phyloP scores from a whole-genome alignment of 805 yeast genomes.

The Wickerhamiella slavikovae region DNA sequence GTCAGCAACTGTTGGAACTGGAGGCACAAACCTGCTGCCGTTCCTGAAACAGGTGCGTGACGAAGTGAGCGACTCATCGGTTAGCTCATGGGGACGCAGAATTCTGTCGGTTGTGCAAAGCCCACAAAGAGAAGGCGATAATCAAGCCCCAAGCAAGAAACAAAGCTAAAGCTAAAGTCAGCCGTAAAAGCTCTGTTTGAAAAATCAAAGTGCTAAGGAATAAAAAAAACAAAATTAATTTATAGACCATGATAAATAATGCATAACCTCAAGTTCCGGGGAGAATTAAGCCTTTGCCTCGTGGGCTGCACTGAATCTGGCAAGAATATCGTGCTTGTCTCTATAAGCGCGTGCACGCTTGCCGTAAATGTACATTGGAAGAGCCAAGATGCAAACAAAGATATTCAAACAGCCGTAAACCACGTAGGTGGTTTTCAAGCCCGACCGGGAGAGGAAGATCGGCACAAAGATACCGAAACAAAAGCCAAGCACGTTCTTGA shows the following conservation, averaged over 20 bases:
- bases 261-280: no score
- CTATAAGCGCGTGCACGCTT: slow-evolving; percentile 31
- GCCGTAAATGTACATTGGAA: slow-evolving; percentile 35
- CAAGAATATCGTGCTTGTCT: slow-evolving; percentile 26
- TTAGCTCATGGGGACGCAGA: slow-evolving; percentile 78
- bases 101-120: slow-evolving; percentile 11
- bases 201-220: no score
- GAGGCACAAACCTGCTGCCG: slow-evolving; percentile 82
- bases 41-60: slow-evolving; percentile 90
- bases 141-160: neutral
- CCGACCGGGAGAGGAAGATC: slow-evolving; percentile 22
- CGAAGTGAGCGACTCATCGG: slow-evolving; percentile 87
- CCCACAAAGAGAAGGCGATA: neutral
- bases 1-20: slow-evolving; percentile 60
- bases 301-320: no score
- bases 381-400: slow-evolving; percentile 26
- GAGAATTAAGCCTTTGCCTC: no score
- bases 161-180: neutral
- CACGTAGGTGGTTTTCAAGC: slow-evolving; percentile 27
- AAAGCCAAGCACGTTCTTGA: slow-evolving; percentile 35
- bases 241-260: neutral
- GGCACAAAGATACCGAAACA: slow-evolving; percentile 36
- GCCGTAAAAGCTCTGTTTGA: neutral
- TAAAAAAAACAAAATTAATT: neutral
- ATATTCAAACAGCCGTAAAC: slow-evolving; percentile 33